Conservation (phyloP, 306 rosid species). For the Lathyrus sativus region DNA sequence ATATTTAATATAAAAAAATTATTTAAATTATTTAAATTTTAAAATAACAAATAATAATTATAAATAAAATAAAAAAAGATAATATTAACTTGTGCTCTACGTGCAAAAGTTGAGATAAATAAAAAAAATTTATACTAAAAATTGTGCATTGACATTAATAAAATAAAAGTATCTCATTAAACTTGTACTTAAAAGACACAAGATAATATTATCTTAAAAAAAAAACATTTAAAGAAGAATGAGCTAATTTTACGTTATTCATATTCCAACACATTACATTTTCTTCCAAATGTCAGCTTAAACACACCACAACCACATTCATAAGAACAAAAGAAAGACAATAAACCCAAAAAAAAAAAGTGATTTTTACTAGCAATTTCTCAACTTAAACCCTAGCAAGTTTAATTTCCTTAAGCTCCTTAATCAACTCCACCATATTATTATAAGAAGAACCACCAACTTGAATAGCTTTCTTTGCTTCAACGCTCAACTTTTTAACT, state of each 20-base stretch:
- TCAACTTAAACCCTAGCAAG: conserved; percentile 1
- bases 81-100: no score
- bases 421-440: conserved; percentile 27
- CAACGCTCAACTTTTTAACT: conserved; percentile 17
- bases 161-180: no score
- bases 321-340: not conserved
- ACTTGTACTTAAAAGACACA: no score
- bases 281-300: not conserved
- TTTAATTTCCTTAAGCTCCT: conserved; percentile 22
- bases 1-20: no score
- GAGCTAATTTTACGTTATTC: not conserved
- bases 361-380: not conserved
- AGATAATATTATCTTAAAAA: no score
- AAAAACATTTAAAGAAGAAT: no score
- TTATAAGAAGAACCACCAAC: conserved; percentile 44
- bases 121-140: no score
- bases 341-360: not conserved
- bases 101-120: no score
- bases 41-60: no score
- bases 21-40: no score
- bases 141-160: no score
- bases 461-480: conserved; percentile 30
- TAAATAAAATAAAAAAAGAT: no score
- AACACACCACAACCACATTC: not conserved
- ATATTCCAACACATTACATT: not conserved